Evolutionary conservation across 352 stramenopile genomes (phyloP).

Genomic region (Pythium myriotylum): DNA sequence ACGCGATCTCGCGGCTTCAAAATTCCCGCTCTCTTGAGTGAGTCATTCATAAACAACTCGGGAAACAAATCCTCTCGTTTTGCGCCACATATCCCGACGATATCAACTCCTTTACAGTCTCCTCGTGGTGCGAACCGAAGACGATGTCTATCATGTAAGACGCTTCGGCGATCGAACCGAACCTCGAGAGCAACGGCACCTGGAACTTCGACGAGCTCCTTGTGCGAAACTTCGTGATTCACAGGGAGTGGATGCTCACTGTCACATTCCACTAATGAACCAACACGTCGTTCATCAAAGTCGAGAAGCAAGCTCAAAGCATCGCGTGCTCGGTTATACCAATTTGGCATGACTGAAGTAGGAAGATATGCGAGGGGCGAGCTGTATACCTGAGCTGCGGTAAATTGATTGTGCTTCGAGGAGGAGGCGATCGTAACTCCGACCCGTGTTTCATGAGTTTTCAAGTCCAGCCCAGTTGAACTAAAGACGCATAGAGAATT

Average conservation of each 20-base stretch:
- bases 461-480: background rate
- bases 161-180: conserved; percentile 62
- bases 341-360: conserved; percentile 38
- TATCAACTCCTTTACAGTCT: background rate
- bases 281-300: conserved; percentile 43
- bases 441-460: background rate
- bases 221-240: background rate
- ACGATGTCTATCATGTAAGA: conserved; percentile 31
- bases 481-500: conserved; percentile 7
- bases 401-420: conserved; percentile 4
- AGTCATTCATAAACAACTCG: conserved; percentile 45
- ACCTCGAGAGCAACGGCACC: conserved; percentile 69
- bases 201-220: conserved; percentile 39
- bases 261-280: conserved; percentile 46
- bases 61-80: conserved; percentile 26
- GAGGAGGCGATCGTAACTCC: background rate
- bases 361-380: conserved; percentile 46
- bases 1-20: conserved; percentile 55
- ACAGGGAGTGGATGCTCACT: conserved; percentile 47
- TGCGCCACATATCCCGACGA: conserved; percentile 14
- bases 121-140: conserved; percentile 7
- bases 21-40: conserved; percentile 28
- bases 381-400: conserved; percentile 13
- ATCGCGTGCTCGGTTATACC: conserved; percentile 67
- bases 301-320: conserved; percentile 58